Evolutionary conservation across 805 yeast species (phyloP).

Genomic region (Myxozyma sirexii): DNA sequence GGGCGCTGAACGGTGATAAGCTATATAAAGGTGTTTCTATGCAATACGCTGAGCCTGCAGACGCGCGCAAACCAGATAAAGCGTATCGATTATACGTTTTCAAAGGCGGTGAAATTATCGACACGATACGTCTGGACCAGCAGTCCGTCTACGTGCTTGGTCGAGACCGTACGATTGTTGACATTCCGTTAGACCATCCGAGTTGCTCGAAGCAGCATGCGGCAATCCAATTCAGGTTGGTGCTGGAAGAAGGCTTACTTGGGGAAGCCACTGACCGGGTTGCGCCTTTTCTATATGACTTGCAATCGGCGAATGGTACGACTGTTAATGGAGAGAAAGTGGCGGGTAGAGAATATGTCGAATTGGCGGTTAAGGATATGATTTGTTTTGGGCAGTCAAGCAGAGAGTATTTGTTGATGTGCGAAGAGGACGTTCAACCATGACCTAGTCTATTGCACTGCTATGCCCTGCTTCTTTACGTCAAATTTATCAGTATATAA

Average conservation of each 20-base stretch:
- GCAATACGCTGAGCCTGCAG: constrained; percentile 35
- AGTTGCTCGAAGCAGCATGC: constrained; percentile 79
- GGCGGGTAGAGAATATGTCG: constrained; percentile 49
- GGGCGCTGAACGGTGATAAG: constrained; percentile 30
- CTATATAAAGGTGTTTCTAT: constrained; percentile 30
- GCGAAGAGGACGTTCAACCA: constrained; percentile 15
- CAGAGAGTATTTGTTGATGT: constrained; percentile 35
- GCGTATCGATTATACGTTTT: constrained; percentile 33
- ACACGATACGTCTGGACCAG: constrained; percentile 25
- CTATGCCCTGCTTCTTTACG: no score
- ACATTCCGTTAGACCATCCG: constrained; percentile 37
- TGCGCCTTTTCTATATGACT: constrained; percentile 50
- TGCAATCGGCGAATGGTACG: constrained; percentile 55
- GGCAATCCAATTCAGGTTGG: constrained; percentile 49
- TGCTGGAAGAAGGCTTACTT: constrained; percentile 15
- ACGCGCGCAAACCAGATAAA: constrained; percentile 30
- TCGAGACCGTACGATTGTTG: constrained; percentile 33
- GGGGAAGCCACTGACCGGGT: constrained; percentile 16
- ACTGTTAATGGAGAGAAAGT: constrained; percentile 47
- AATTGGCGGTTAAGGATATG: constrained; percentile 48
- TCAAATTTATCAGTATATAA: no score
- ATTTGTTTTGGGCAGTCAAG: constrained; percentile 44
- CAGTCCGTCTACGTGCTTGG: constrained; percentile 34
- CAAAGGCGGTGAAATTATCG: constrained; percentile 29
- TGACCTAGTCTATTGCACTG: neutral